phyloP scores from a whole-genome alignment of 805 yeast genomes.

The Zygoascus bituminiphila region DNA sequence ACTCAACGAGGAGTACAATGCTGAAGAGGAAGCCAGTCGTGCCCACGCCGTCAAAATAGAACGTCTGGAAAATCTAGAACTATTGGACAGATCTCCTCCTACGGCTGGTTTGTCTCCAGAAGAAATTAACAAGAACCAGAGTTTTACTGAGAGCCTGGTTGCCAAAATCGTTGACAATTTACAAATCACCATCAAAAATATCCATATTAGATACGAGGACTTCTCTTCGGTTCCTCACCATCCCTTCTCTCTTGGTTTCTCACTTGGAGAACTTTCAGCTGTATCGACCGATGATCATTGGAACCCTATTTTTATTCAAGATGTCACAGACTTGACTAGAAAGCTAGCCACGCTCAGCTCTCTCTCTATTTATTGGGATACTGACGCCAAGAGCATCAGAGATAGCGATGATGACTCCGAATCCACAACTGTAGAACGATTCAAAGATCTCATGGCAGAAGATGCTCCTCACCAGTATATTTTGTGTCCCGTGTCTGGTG shows the following conservation, averaged over 20 bases:
- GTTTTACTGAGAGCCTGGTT: constrained; percentile 77
- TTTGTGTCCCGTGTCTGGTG: constrained; percentile 81
- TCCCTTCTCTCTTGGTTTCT: constrained; percentile 78
- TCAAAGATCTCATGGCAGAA: constrained; percentile 4
- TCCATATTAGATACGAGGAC: constrained; percentile 91
- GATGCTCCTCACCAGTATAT: constrained; percentile 31
- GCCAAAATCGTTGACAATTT: constrained; percentile 89
- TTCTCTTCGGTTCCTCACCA: constrained; percentile 49
- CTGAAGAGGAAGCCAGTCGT: constrained; percentile 50
- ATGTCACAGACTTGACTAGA: constrained; percentile 56
- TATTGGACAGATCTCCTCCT: constrained; percentile 39
- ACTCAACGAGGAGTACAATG: constrained; percentile 49
- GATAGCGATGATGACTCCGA: constrained; percentile 26
- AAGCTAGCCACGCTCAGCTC: constrained; percentile 70
- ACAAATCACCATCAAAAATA: constrained; percentile 83
- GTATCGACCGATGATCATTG: constrained; percentile 80
- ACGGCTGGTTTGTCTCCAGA: constrained; percentile 24
- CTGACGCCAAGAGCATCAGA: constrained; percentile 46
- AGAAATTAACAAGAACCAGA: constrained; percentile 48
- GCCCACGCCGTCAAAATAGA: constrained; percentile 59
- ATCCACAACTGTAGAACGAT: background rate
- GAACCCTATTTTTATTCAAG: constrained; percentile 77
- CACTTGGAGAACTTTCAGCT: constrained; percentile 81
- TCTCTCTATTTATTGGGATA: constrained; percentile 77
- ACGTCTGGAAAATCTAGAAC: constrained; percentile 56